A percentile compares a stretch with the other conserved stretches of the same genome.
phyloP scores from a whole-genome alignment of 768 basidiomycete genomes.

The Kwoniella dejecticola region DNA sequence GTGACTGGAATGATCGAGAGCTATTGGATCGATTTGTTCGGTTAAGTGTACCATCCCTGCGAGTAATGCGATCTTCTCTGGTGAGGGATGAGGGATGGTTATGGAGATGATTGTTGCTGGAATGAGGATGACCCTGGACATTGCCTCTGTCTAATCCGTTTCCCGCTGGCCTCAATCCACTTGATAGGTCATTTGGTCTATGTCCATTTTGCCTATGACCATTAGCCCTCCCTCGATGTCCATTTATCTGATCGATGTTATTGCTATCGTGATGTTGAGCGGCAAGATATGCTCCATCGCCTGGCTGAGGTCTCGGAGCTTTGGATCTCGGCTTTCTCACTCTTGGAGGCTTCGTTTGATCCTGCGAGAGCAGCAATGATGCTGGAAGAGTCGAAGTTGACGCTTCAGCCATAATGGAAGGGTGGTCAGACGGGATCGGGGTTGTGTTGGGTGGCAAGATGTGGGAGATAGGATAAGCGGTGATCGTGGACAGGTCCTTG shows the following conservation, averaged over 20 bases:
- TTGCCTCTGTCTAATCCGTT: no score
- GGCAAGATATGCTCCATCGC: conserved; percentile 34
- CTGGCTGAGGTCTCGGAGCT: conserved; percentile 24
- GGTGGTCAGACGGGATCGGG: not conserved
- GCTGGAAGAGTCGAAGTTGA: conserved; percentile 5
- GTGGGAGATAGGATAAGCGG: no score
- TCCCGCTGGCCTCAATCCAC: no score
- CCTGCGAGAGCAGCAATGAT: no score
- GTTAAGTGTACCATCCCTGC: not conserved
- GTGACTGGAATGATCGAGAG: no score
- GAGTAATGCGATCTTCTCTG: not conserved
- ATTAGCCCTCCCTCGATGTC: not conserved
- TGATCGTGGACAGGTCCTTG: no score
- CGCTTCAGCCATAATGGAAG: conserved; percentile 9
- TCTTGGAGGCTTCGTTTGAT: not conserved
- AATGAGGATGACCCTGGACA: not conserved
- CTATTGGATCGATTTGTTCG: not conserved
- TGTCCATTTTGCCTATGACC: not conserved
- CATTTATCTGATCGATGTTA: not conserved
- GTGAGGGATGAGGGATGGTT: not conserved
- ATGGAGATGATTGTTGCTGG: not conserved
- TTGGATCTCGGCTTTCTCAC: not conserved
- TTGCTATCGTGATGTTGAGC: not conserved
- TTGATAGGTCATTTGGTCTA: no score
- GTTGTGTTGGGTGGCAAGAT: not conserved